Evolutionary conservation across 345 rosid genomes (phyloP).

Genomic region (Isatis tinctoria): DNA sequence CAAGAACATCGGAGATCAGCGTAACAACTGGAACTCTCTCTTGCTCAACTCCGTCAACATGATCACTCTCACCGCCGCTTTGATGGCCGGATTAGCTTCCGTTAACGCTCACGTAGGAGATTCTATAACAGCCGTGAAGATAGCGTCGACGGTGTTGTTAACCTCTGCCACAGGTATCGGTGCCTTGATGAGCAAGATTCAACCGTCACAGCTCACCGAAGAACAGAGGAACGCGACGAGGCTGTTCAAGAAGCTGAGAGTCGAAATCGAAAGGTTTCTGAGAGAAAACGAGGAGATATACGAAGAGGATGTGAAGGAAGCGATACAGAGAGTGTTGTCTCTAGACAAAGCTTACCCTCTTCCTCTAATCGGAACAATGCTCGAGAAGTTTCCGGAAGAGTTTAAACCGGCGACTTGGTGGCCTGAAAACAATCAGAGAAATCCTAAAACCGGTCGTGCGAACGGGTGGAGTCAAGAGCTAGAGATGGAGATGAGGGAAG

Average conservation of each 20-base stretch:
- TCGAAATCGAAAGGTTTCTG: conserved; percentile 23
- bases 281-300: conserved; percentile 8
- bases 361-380: conserved; percentile 38
- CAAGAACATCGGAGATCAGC: conserved; percentile 55
- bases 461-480: conserved; percentile 35
- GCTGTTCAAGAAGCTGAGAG: conserved; percentile 38
- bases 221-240: conserved; percentile 50
- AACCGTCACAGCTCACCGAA: conserved; percentile 56
- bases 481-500: conserved; percentile 42
- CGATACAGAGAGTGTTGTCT: conserved; percentile 36
- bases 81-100: conserved; percentile 52
- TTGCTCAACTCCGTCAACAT: conserved; percentile 61
- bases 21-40: conserved; percentile 63
- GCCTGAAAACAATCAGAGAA: conserved; percentile 28
- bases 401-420: conserved; percentile 39
- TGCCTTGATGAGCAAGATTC: conserved; percentile 53
- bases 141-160: conserved; percentile 42
- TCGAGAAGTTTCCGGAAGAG: conserved; percentile 30
- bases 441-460: background rate
- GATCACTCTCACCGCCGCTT: conserved; percentile 58
- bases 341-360: conserved; percentile 48
- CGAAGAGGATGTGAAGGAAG: conserved; percentile 34
- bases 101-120: conserved; percentile 15
- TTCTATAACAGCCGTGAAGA: conserved; percentile 38
- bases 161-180: conserved; percentile 40